phyloP scores from a whole-genome alignment of 2,329 filamentous ascomycete species.

The Fusarium robinianum region DNA sequence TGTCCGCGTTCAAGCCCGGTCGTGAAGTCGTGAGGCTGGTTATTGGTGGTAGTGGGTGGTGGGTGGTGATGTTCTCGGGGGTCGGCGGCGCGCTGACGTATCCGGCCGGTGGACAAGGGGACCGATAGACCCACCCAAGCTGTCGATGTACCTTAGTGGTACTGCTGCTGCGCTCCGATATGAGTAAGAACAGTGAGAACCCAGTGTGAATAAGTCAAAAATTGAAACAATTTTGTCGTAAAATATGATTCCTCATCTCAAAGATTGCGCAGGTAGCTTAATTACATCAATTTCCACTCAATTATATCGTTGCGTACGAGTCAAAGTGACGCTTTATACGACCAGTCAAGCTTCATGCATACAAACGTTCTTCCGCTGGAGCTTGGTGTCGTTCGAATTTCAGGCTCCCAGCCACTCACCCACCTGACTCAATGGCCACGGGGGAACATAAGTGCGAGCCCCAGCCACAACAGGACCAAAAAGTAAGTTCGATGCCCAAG shows the following conservation, averaged over 20 bases:
- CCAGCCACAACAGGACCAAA: too few relatives aligned
- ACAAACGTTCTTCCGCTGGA: too few relatives aligned
- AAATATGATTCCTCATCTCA: not conserved
- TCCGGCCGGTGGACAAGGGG: conserved; percentile 33
- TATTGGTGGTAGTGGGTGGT: conserved; percentile 25
- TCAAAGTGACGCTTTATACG: too few relatives aligned
- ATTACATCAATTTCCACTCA: too few relatives aligned
- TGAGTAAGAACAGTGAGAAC: not conserved
- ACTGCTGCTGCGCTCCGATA: too few relatives aligned
- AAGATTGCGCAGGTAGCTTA: too few relatives aligned
- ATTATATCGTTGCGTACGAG: too few relatives aligned
- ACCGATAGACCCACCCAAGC: conserved; percentile 35
- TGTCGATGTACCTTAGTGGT: conserved; percentile 13
- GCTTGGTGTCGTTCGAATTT: too few relatives aligned
- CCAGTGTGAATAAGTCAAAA: not conserved
- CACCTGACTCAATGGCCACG: too few relatives aligned
- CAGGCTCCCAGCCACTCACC: too few relatives aligned
- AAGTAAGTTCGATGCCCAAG: not conserved
- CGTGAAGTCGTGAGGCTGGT: conserved; percentile 28
- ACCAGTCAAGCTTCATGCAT: too few relatives aligned
- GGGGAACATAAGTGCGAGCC: too few relatives aligned
- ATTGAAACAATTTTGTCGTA: not conserved
- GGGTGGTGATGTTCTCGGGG: conserved; percentile 26
- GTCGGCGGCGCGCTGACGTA: conserved; percentile 43
- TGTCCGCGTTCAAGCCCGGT: conserved; percentile 3